phyloP scores from a whole-genome alignment of 768 basidiomycete genomes.

The Saitozyma podzolica region DNA sequence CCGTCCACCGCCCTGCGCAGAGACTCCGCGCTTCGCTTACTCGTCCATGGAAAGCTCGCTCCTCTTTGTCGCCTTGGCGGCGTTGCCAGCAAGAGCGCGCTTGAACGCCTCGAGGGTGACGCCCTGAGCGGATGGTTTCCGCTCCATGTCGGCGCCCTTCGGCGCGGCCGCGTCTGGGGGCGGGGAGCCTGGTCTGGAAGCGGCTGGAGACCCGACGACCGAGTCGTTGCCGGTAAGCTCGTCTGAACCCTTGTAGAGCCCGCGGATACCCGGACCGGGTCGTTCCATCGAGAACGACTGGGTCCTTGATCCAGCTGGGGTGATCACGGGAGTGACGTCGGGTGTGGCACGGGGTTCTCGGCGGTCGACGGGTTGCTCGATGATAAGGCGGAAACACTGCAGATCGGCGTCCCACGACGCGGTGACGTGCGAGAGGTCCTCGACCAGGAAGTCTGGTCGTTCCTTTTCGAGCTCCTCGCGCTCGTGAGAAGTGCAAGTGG shows the following conservation, averaged over 20 bases:
- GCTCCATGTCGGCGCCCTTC: conserved; percentile 20
- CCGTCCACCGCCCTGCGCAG: background rate
- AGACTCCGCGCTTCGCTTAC: too few species aligned
- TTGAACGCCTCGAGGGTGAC: conserved; percentile 50
- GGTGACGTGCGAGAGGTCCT: conserved; percentile 50
- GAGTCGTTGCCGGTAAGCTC: conserved; percentile 51
- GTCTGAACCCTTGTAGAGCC: conserved; percentile 39
- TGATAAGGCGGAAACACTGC: conserved; percentile 45
- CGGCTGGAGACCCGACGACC: conserved; percentile 46
- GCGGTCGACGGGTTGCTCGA: conserved; percentile 51
- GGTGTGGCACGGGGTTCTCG: conserved; percentile 45
- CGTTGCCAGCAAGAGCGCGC: conserved; percentile 46
- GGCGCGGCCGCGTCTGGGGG: conserved; percentile 18
- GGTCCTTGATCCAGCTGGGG: conserved; percentile 46
- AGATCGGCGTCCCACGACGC: conserved; percentile 47
- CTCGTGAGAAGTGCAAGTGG: conserved; percentile 77
- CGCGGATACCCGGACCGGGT: conserved; percentile 10
- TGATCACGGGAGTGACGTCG: conserved; percentile 49
- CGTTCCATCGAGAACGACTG: conserved; percentile 37
- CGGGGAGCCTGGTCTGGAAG: conserved; percentile 37
- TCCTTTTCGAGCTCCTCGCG: conserved; percentile 59
- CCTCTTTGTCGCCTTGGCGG: conserved; percentile 30
- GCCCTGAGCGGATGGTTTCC: conserved; percentile 20
- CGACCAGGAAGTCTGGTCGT: conserved; percentile 53
- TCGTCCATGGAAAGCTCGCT: conserved; percentile 26